Evolutionary conservation across 305 asterid genomes (phyloP).

Genomic region (Solanum chacoense): DNA sequence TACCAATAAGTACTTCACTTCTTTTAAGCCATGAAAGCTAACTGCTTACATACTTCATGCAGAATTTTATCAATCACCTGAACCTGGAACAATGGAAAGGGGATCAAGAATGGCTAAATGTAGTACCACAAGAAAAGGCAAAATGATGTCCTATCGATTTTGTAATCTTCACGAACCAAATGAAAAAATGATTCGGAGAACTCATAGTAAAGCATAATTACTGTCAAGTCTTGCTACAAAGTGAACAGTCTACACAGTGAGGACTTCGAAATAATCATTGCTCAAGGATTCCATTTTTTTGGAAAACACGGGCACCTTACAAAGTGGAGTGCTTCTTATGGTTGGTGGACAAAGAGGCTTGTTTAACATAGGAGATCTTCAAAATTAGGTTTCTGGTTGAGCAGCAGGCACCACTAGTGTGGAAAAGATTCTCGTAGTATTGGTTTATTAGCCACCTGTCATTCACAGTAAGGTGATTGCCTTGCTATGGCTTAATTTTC

Average conservation of each 20-base stretch:
- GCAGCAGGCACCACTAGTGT: not conserved
- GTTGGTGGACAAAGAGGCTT: not conserved
- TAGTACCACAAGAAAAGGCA: not conserved
- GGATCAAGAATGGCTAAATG: slow-evolving; percentile 44
- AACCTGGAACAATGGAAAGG: slow-evolving; percentile 19
- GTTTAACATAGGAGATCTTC: not conserved
- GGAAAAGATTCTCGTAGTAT: not conserved
- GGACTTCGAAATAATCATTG: not conserved
- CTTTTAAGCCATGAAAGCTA: not conserved
- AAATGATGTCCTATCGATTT: not conserved
- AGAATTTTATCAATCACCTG: slow-evolving; percentile 24
- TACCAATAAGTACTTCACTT: not conserved
- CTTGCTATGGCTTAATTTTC: not conserved
- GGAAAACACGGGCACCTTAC: not conserved
- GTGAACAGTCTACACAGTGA: not conserved
- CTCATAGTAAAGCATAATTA: not conserved
- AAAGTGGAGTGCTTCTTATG: not conserved
- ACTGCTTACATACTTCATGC: not conserved
- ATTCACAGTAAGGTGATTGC: not conserved
- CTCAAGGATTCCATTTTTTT: not conserved
- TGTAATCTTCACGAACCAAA: not conserved
- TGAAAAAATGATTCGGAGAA: not conserved
- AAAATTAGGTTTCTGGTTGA: not conserved
- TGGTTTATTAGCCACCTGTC: not conserved
- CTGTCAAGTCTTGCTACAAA: not conserved